Percentiles rank a stretch among this genome's conserved stretches.
phyloP scores from a whole-genome alignment of 1,284 basidiomycete species.

The Erythrobasidium hasegawianum region DNA sequence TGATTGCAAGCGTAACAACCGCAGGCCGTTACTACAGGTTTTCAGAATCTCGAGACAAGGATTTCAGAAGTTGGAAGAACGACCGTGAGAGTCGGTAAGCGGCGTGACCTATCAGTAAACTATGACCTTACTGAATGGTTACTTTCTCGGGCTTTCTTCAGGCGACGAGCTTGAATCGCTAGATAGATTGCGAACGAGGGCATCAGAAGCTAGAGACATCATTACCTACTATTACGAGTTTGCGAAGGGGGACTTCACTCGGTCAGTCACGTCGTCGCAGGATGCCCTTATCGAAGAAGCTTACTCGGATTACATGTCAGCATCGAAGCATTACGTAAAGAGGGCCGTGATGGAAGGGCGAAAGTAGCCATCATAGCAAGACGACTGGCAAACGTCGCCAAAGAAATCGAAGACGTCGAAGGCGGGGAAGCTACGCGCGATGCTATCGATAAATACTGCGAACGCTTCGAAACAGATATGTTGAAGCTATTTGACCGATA shows the following conservation, averaged over 20 bases:
- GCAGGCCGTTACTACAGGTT: constrained; percentile 36
- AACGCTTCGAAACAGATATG: constrained; percentile 98
- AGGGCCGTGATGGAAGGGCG: constrained; percentile 69
- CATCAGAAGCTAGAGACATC: constrained; percentile 90
- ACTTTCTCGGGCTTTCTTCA: constrained; percentile 48
- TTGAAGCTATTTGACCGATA: constrained; percentile 90
- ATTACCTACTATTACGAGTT: constrained; percentile 94
- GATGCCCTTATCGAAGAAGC: no score
- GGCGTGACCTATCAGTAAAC: no score
- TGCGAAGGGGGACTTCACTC: constrained; percentile 71
- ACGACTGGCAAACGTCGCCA: constrained; percentile 79
- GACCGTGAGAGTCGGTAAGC: constrained; percentile 83
- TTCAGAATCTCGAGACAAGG: constrained; percentile 34
- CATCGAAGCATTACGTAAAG: constrained; percentile 76
- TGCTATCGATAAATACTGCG: constrained; percentile 90
- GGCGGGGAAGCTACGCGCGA: constrained; percentile 60
- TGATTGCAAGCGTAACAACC: background rate
- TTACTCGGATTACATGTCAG: constrained; percentile 46
- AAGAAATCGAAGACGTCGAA: constrained; percentile 73
- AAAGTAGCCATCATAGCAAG: constrained; percentile 87
- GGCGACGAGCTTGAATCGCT: constrained; percentile 95
- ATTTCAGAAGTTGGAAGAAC: constrained; percentile 76
- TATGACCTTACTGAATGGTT: no score
- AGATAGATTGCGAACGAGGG: constrained; percentile 84
- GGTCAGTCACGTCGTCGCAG: constrained; percentile 35